Conservation (phyloP, 352 stramenopile species). For the Phytophthora pini region DNA sequence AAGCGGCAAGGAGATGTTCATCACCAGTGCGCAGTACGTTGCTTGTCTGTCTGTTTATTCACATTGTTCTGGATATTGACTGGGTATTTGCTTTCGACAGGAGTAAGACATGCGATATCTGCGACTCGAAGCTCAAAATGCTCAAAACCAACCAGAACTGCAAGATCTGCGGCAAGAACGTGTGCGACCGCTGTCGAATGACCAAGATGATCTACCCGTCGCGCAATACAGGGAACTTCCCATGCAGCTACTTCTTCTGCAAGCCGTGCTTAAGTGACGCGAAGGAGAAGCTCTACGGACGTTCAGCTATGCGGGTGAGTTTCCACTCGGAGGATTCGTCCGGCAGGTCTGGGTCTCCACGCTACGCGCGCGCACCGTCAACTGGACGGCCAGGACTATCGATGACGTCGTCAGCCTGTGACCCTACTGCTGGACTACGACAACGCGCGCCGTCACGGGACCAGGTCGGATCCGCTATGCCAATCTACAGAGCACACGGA, state of each 20-base stretch:
- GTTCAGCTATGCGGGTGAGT: conserved; percentile 35
- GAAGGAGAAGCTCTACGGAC: conserved; percentile 52
- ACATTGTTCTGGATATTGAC: conserved; percentile 12
- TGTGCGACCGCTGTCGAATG: conserved; percentile 70
- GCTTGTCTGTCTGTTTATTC: not conserved
- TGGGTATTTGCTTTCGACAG: conserved; percentile 11
- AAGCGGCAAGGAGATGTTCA: conserved; percentile 57
- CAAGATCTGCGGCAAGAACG: conserved; percentile 75
- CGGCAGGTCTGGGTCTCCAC: conserved; percentile 28
- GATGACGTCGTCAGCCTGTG: conserved; percentile 34
- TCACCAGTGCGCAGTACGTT: conserved; percentile 52
- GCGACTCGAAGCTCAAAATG: conserved; percentile 61
- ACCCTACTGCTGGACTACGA: conserved; percentile 20
- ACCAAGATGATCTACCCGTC: conserved; percentile 64
- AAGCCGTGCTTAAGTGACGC: conserved; percentile 57
- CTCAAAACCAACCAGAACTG: conserved; percentile 60
- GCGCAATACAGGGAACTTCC: conserved; percentile 54
- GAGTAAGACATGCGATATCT: conserved; percentile 67
- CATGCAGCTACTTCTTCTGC: conserved; percentile 65
- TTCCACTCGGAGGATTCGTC: conserved; percentile 54
- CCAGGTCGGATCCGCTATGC: conserved; percentile 21
- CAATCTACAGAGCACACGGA: conserved; percentile 11
- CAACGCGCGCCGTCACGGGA: conserved; percentile 21
- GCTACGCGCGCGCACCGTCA: conserved; percentile 18
- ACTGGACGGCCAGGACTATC: conserved; percentile 24